Evolutionary conservation across 208 protist species (phyloP).

Genomic region (Jaenimonas drosophilae): DNA sequence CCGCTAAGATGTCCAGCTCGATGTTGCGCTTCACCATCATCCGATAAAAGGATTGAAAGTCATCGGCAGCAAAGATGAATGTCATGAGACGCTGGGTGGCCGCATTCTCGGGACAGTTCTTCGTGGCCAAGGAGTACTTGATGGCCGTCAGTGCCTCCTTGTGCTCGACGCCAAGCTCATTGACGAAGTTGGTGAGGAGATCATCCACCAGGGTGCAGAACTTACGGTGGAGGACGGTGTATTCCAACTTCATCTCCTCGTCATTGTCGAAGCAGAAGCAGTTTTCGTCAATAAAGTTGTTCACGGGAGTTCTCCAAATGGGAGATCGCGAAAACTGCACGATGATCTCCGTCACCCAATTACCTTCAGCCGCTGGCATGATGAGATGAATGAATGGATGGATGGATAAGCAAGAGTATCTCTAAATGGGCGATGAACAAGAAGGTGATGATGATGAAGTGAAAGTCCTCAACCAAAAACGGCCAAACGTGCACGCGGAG

Average conservation of each 20-base stretch:
- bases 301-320: conserved; percentile 69
- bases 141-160: conserved; percentile 40
- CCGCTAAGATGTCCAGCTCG: conserved; percentile 82
- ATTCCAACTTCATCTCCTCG: conserved; percentile 84
- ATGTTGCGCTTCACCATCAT: conserved; percentile 90
- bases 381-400: too few relatives aligned
- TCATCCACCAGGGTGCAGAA: conserved; percentile 77
- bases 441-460: too few relatives aligned
- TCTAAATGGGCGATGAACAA: too few relatives aligned
- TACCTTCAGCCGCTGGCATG: too few relatives aligned
- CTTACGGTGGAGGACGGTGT: conserved; percentile 71
- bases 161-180: conserved; percentile 63
- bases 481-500: too few relatives aligned
- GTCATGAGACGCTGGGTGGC: conserved; percentile 41
- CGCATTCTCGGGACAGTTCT: conserved; percentile 7
- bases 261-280: conserved; percentile 85
- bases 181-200: conserved; percentile 71
- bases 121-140: conserved; percentile 15
- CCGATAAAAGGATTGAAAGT: conserved; percentile 82
- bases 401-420: too few relatives aligned
- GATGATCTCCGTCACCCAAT: conserved; percentile 76
- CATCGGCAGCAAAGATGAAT: conserved; percentile 73
- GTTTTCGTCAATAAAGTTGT: conserved; percentile 89
- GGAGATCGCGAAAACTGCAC: conserved; percentile 81
- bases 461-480: too few relatives aligned